Conservation (phyloP, 2,329 filamentous ascomycete genomes). For the Venturiaceae sp. region DNA sequence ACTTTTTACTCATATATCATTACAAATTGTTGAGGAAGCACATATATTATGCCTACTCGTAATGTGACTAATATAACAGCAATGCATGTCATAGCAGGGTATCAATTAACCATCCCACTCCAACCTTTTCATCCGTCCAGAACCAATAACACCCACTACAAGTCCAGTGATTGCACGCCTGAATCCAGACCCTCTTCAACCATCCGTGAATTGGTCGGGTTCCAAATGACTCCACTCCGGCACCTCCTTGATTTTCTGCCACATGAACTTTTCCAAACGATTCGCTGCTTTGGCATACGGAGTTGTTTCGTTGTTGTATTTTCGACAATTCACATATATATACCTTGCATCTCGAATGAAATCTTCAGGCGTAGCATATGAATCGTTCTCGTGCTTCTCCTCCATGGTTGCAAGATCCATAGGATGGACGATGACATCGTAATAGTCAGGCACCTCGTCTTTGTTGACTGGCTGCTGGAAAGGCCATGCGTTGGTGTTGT, state of each 20-base stretch:
- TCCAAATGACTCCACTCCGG: slow-evolving; percentile 61
- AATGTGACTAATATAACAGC: neutral
- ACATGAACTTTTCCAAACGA: slow-evolving; percentile 91
- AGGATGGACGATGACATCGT: slow-evolving; percentile 94
- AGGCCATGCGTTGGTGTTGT: slow-evolving; percentile 87
- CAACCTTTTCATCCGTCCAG: too few species aligned
- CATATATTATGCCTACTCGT: too few species aligned
- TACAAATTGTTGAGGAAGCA: too few species aligned
- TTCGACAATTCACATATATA: slow-evolving; percentile 88
- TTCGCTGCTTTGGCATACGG: slow-evolving; percentile 93
- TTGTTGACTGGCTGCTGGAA: slow-evolving; percentile 89
- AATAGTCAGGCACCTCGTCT: slow-evolving; percentile 97
- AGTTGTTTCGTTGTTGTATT: slow-evolving; percentile 93
- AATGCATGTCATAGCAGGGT: neutral
- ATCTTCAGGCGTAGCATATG: slow-evolving; percentile 85
- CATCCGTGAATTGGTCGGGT: slow-evolving; percentile 19
- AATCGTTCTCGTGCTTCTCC: slow-evolving; percentile 83
- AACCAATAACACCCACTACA: neutral
- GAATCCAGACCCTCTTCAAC: too few species aligned
- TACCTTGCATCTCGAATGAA: slow-evolving; percentile 83
- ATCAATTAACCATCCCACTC: neutral
- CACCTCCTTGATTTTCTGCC: slow-evolving; percentile 80
- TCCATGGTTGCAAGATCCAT: slow-evolving; percentile 98
- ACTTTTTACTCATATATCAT: too few species aligned
- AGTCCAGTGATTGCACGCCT: neutral